These are phyloP conservation scores for Juglanconis oblonga DNA, from an alignment of 2,329 filamentous ascomycete species.

Conservation along the genomic window DNA sequence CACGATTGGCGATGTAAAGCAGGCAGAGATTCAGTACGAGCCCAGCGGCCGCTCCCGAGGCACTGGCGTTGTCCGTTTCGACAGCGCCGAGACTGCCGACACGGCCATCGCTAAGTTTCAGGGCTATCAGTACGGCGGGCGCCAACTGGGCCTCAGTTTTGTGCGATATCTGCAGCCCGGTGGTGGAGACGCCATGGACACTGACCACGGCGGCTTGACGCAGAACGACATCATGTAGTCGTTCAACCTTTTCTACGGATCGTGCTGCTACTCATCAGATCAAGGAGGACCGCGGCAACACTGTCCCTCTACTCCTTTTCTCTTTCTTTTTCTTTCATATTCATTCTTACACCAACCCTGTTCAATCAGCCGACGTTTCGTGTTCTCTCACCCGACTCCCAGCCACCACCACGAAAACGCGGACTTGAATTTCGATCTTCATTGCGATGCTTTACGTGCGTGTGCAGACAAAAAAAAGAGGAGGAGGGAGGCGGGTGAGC, in stretches of 20 bases:
- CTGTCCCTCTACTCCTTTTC: background rate
- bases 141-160: slow-evolving; percentile 87
- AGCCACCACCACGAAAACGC: background rate
- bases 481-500: background rate
- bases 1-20: slow-evolving; percentile 96
- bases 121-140: slow-evolving; percentile 93
- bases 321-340: background rate
- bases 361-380: slow-evolving; percentile 3
- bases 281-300: background rate
- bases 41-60: slow-evolving; percentile 92
- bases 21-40: slow-evolving; percentile 99
- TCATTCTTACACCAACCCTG: slow-evolving; percentile 6
- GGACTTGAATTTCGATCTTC: background rate
- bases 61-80: slow-evolving; percentile 95
- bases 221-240: slow-evolving; percentile 95
- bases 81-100: slow-evolving; percentile 77
- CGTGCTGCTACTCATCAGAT: background rate
- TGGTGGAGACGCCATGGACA: slow-evolving; percentile 74
- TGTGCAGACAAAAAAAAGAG: slow-evolving; percentile 3
- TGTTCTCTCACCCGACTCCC: background rate
- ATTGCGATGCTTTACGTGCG: background rate
- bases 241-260: slow-evolving; percentile 6
- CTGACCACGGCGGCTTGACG: slow-evolving; percentile 72
- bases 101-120: slow-evolving; percentile 97
- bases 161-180: slow-evolving; percentile 82